Evolutionary conservation across 179 eudicot genomes (phyloP).

Genomic region (Beta macrorhiza): DNA sequence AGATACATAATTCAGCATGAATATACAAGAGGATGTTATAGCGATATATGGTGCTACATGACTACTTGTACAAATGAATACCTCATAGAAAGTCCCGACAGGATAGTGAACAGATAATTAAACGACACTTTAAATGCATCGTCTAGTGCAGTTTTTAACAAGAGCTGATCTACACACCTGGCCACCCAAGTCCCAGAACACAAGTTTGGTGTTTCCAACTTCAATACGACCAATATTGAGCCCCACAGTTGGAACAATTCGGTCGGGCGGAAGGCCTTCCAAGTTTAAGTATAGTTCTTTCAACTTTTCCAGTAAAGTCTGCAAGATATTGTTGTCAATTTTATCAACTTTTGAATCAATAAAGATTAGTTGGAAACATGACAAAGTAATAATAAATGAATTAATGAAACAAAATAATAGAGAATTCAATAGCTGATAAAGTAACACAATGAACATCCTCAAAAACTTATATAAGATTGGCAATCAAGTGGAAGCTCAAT

Average conservation of each 20-base stretch:
- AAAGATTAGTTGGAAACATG: not conserved
- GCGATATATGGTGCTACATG: not conserved
- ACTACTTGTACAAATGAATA: not conserved
- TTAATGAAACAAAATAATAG: not conserved
- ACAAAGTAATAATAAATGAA: not conserved
- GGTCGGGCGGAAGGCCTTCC: conserved; percentile 93
- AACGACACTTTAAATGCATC: not conserved
- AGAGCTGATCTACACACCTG: conserved; percentile 53
- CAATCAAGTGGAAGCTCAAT: not conserved
- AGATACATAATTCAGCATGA: not conserved
- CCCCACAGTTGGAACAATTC: conserved; percentile 97
- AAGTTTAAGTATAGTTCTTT: conserved; percentile 76
- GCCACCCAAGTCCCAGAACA: conserved; percentile 99
- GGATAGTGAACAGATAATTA: not conserved
- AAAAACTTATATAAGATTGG: not conserved
- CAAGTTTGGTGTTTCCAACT: conserved; percentile 84
- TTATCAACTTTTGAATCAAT: not conserved
- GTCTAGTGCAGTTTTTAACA: not conserved
- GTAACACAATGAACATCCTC: not conserved
- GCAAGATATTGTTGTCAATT: conserved; percentile 17
- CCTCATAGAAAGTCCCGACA: not conserved
- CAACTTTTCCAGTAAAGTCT: conserved; percentile 90
- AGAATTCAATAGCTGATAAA: not conserved
- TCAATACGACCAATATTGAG: conserved; percentile 97
- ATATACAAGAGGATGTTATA: not conserved